Percentiles rank a stretch among this genome's conserved stretches.
Conservation (phyloP, 1,284 basidiomycete genomes). For the Tylopilus sp. region DNA sequence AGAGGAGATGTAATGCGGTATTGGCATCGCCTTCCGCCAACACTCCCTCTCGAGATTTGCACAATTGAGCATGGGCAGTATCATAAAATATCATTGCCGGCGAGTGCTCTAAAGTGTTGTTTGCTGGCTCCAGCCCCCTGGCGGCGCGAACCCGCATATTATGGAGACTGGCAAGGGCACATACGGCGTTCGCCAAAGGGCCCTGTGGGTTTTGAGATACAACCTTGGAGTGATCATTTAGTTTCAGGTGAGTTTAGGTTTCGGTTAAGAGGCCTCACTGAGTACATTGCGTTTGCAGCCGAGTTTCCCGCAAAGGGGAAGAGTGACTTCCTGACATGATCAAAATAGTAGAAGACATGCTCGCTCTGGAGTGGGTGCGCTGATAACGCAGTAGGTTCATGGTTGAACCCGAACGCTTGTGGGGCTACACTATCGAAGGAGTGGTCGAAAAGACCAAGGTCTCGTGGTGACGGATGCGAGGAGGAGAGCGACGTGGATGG, state of each 20-base stretch:
- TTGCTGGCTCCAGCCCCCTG: conserved; percentile 54
- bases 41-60: conserved; percentile 37
- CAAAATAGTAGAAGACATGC: conserved; percentile 65
- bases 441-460: conserved; percentile 29
- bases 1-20: conserved; percentile 69
- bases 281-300: conserved; percentile 56
- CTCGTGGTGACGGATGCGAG: conserved; percentile 32
- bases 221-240: conserved; percentile 41
- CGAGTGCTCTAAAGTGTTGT: conserved; percentile 51
- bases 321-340: conserved; percentile 57
- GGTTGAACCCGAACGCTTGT: conserved; percentile 24
- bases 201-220: conserved; percentile 64
- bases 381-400: conserved; percentile 25
- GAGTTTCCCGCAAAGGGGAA: conserved; percentile 55
- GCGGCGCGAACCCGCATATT: conserved; percentile 57
- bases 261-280: conserved; percentile 41
- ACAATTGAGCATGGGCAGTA: conserved; percentile 52
- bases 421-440: conserved; percentile 25
- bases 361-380: conserved; percentile 46
- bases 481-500: conserved; percentile 32
- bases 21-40: conserved; percentile 66
- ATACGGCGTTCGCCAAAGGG: conserved; percentile 64
- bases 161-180: conserved; percentile 71
- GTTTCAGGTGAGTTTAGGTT: conserved; percentile 3
- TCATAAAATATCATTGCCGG: conserved; percentile 64